Evolutionary conservation across 139 green algal genomes (phyloP), one percentile per base, ranked within the genome.

Genomic region (Pycnococcus provasolii): DNA sequence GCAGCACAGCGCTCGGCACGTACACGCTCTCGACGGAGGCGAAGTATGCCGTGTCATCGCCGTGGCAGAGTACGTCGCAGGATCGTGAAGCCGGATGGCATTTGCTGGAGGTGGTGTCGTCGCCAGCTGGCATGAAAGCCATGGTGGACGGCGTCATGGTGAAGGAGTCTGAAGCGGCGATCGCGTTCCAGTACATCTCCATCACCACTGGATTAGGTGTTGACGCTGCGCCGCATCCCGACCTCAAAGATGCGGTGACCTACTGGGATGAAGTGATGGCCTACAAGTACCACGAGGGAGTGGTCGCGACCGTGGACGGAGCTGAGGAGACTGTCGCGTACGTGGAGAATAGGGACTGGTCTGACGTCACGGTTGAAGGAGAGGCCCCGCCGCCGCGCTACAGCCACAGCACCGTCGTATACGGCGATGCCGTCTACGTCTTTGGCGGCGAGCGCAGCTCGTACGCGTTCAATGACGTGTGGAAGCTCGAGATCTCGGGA

Each of bases 381-480:
- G 48, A 53, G 8, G 43, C 47, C n/a, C 58, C 71, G 15, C 71
- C 64, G 5, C 64, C 53, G 45, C 60, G 71, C 41, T 68, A 66
- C 58, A 58, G 58, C 8, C 71, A 77, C 71, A 71, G 47, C 42
- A 48, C 64, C 57, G 64, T 68, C 45, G 58, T 77, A 2, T 8
- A 41, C 26, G 60, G 43, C 1, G 68, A 66, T 8, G 43, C 4
- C 15, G 54, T 74, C 52, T 71, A 68, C 58, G 71, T 72, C n/a
- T 77, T 77, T 45, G 71, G 71, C 55, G 71, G 71, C 39, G 41
- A 72, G 26, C 46, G 70, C 37, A 41, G 15, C 44, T 64, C 42
- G 4, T 45, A 64, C 3, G 26, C 42, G 40, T 57, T 77, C 26
- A 55, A 61, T 5, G 63, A 71, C 64, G 39, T 72, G 13, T 73